Evolutionary conservation across 2,329 filamentous ascomycete genomes (phyloP).

Genomic region (Fusarium graminum): DNA sequence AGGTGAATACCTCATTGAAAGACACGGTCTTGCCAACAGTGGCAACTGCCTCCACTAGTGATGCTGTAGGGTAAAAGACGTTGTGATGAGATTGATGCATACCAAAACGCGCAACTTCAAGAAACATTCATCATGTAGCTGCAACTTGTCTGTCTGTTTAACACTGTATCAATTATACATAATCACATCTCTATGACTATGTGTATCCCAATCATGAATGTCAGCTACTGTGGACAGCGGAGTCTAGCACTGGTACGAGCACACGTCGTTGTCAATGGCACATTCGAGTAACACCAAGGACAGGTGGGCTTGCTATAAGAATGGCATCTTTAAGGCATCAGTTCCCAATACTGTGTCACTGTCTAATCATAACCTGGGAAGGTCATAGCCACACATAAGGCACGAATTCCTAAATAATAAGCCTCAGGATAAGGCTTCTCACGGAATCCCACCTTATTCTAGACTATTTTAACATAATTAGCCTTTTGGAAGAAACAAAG

Average conservation of each 20-base stretch:
- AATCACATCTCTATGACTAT: too few species aligned
- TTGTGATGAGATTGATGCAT: background rate
- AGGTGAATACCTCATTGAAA: background rate
- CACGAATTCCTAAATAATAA: background rate
- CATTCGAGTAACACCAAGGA: too few species aligned
- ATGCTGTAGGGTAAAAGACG: background rate
- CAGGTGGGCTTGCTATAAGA: too few species aligned
- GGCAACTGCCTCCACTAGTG: background rate
- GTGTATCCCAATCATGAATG: too few species aligned
- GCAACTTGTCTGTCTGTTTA: background rate
- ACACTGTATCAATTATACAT: too few species aligned
- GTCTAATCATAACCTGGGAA: background rate
- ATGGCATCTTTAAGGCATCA: too few species aligned
- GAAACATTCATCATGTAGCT: background rate
- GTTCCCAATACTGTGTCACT: too few species aligned
- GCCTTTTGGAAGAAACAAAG: background rate
- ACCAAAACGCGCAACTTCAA: background rate
- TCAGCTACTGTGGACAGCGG: too few species aligned
- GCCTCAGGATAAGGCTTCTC: background rate
- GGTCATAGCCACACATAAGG: background rate
- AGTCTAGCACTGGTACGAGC: too few species aligned
- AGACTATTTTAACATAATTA: too few species aligned
- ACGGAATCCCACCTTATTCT: background rate
- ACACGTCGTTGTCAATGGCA: too few species aligned
- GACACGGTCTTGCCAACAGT: background rate